Evolutionary conservation across 1,139 yeast genomes (phyloP), one percentile per base, ranked within the genome.

Genomic region (Candida tetrigidarum): DNA sequence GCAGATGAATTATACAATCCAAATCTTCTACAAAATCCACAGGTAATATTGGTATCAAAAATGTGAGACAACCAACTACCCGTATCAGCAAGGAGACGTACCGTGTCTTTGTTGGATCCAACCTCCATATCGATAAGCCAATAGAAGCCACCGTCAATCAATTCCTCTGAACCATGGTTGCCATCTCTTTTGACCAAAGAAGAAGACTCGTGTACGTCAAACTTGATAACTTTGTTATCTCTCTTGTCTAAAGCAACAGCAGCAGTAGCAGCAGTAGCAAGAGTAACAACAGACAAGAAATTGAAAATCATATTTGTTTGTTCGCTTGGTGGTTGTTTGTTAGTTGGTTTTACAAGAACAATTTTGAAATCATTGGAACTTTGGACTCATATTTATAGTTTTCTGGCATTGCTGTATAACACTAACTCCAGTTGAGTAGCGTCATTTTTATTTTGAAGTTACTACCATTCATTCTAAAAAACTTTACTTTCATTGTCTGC

Each of bases 81-180:
- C 29, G 44, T 41, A 25, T 41, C 43, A 5, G 28, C 34, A 3
- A 15, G 16, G 35, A 28, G 25, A 8, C 14, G n/a, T 16, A 41
- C 37, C 5, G 18, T 8, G 19, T 41, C 40, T 23, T 26, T 16
- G 28, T 41, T 41, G 16, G 44, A 41, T 4, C 44, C 44, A 36
- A 41, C 32, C n/a, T 27, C 18, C 6, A 37, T 4, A 14, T 27
- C n/a, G 3, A 25, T 12, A 18, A 16, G 14, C 34, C 14, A 14
- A 28, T 5, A 7, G 5, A 22, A 38, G 19, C 12, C n/a, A n/a
- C n/a, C n/a, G n/a, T n/a, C n/a, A n/a, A n/a, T n/a, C n/a, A n/a
- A n/a, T n/a, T 28, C 20, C 27, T 29, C 41, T 19, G 15, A 18
- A n/a, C 22, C 41, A 12, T 6, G 5, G 18, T 20, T 18, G 9